Conservation (phyloP, 2,329 filamentous ascomycete genomes). For the Verticillium dahliae region DNA sequence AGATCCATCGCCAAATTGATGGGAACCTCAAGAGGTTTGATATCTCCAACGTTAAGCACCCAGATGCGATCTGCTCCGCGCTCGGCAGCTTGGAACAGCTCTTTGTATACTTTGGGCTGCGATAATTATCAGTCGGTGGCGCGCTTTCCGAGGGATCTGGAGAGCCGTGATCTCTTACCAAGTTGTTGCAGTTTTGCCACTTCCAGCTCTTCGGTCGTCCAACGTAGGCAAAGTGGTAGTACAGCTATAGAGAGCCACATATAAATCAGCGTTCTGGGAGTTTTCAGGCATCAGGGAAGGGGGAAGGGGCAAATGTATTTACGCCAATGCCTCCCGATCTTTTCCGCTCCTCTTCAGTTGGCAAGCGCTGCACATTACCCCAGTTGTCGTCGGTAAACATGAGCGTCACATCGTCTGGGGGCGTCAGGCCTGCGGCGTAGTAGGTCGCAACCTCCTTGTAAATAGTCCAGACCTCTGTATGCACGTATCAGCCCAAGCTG, state of each 20-base stretch:
- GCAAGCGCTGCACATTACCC: slow-evolving; percentile 50
- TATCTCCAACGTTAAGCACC: slow-evolving; percentile 60
- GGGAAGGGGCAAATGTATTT: not conserved
- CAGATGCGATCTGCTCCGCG: slow-evolving; percentile 53
- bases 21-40: slow-evolving; percentile 54
- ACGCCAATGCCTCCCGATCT: slow-evolving; percentile 52
- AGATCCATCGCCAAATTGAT: slow-evolving; percentile 52
- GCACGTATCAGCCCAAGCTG: slow-evolving; percentile 48
- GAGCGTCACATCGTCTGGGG: slow-evolving; percentile 51
- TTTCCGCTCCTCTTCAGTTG: slow-evolving; percentile 43
- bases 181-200: slow-evolving; percentile 48
- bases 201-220: slow-evolving; percentile 26
- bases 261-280: not conserved
- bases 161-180: slow-evolving; percentile 35
- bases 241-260: slow-evolving; percentile 22
- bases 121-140: not conserved
- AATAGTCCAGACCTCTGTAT: slow-evolving; percentile 54
- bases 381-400: slow-evolving; percentile 57
- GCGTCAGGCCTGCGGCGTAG: slow-evolving; percentile 46
- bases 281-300: no score
- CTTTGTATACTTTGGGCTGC: slow-evolving; percentile 24
- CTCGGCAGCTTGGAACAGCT: slow-evolving; percentile 45
- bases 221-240: slow-evolving; percentile 39
- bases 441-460: slow-evolving; percentile 58
- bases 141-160: not conserved